Evolutionary conservation across 768 basidiomycete genomes (phyloP).

Genomic region (Dioszegia hungarica): DNA sequence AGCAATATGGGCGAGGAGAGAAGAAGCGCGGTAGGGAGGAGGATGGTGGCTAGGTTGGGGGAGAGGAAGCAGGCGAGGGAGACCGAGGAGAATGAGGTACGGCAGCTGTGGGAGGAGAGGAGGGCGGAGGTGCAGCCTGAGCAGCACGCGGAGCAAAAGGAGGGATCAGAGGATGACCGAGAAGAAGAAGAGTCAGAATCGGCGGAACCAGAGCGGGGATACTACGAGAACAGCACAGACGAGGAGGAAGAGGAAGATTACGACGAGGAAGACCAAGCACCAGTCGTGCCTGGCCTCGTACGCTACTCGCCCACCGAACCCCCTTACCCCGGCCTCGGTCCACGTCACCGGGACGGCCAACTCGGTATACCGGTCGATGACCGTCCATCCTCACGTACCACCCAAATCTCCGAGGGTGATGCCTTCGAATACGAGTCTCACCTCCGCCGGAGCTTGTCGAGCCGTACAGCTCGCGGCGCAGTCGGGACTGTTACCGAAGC

Average conservation of each 20-base stretch:
- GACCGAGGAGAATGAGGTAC: slow-evolving; percentile 36
- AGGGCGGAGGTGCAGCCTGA: slow-evolving; percentile 13
- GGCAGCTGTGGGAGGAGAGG: slow-evolving; percentile 27
- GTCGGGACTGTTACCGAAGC: slow-evolving; percentile 14
- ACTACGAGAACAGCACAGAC: no score
- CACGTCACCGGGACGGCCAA: not conserved
- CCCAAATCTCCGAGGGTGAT: slow-evolving; percentile 31
- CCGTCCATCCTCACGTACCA: slow-evolving; percentile 34
- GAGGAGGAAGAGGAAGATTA: not conserved
- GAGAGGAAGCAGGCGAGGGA: slow-evolving; percentile 35
- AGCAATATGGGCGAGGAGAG: slow-evolving; percentile 46
- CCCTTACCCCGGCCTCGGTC: not conserved
- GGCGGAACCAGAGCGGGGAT: not conserved
- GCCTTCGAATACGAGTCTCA: slow-evolving; percentile 46
- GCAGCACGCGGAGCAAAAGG: slow-evolving; percentile 6
- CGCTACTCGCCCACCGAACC: slow-evolving; percentile 14
- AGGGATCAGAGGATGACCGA: slow-evolving; percentile 5
- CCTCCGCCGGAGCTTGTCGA: slow-evolving; percentile 37
- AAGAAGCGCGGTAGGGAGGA: slow-evolving; percentile 46
- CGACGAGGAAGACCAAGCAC: not conserved
- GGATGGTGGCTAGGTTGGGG: slow-evolving; percentile 48
- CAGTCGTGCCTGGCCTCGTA: not conserved
- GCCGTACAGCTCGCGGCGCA: slow-evolving; percentile 27
- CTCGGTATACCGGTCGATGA: slow-evolving; percentile 17
- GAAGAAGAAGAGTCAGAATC: not conserved